These are phyloP conservation scores for Ajuga chamaepitys DNA, from an alignment of 257 asterid genomes.

Conservation along the genomic window DNA sequence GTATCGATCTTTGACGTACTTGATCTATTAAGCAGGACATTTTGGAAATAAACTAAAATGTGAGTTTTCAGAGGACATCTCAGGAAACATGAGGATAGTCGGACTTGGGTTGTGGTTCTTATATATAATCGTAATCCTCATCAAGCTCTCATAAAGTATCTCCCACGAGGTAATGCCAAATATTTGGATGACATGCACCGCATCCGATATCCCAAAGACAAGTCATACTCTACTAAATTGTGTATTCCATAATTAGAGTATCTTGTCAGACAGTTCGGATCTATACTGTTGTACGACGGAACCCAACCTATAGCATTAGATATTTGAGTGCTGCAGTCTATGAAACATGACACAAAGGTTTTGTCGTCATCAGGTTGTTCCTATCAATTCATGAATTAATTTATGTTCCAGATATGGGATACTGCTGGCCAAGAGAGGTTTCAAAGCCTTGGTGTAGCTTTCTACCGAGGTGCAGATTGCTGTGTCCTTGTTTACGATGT, in stretches of 20 bases:
- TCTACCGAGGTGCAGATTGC: slow-evolving; percentile 67
- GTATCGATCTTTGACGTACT: not conserved
- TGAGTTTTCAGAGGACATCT: not conserved
- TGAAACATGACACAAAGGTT: not conserved
- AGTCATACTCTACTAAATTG: not conserved
- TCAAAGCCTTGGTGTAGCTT: slow-evolving; percentile 78
- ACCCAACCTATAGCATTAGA: not conserved
- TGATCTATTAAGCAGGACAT: not conserved
- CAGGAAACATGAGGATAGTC: not conserved
- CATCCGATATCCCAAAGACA: not conserved
- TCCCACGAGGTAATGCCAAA: not conserved
- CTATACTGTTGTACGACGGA: not conserved
- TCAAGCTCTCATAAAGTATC: not conserved
- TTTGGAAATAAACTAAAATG: not conserved
- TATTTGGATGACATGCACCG: not conserved
- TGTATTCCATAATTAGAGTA: not conserved
- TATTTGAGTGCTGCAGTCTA: not conserved
- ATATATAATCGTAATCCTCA: not conserved
- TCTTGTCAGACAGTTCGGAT: not conserved
- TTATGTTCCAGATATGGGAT: slow-evolving; percentile 48
- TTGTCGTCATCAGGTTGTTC: not conserved
- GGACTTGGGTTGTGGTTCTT: not conserved
- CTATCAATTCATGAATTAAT: not conserved
- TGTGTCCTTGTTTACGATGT: slow-evolving; percentile 30
- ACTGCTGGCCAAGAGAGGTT: slow-evolving; percentile 76